Base-by-base conservation (phyloP, 768 basidiomycete genomes). In the Rickenella mellea region DNA sequence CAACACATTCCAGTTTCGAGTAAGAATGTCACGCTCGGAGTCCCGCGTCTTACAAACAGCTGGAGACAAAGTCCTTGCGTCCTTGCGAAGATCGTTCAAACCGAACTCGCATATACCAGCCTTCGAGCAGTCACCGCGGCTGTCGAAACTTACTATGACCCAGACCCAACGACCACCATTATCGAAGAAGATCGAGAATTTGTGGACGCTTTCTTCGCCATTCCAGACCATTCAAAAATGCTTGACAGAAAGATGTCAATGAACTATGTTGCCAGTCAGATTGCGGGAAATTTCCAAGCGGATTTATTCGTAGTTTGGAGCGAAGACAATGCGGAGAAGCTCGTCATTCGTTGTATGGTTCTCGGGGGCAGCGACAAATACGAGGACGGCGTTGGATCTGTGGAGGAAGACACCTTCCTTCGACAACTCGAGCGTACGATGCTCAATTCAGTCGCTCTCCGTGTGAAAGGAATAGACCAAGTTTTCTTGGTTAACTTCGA, bases 1-100 rank as follows among this genome's bases (percentile, higher is more conserved):
- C 45, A 99, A 99, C 62, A 98, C 94, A 0, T 99, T 98, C 87
- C 96, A 99, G 96, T 99, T 20, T 94, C 96, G n/a, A 91, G 87
- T 56, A 98, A 98, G 68, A 97, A 96, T 64, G 96, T 99, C 39
- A 99, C 96, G 0, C 88, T 98, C 46, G 96, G 96, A 81, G 96
- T 99, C 2, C 96, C 96, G 2, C 93, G 96, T 63, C 63, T 99
- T 49, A 87, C 84, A 15, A 93, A 98, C 58, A 96, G 97, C 75
- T 79, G 69, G n/a, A n/a, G 45, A 12, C 94, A 97, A 66, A 99
- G 96, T 0, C 96, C 96, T 0, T 94, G 91, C 0, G 58, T 65
- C 14, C 59, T 76, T 25, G 89, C 93, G 26, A 94, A 94, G 69
- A 78, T 78, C 22, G 89, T 97, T 1, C 82, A 91, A 52, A 92